These are phyloP conservation scores for Quercus variabilis DNA, from an alignment of 306 rosid species.

Conservation along the genomic window DNA sequence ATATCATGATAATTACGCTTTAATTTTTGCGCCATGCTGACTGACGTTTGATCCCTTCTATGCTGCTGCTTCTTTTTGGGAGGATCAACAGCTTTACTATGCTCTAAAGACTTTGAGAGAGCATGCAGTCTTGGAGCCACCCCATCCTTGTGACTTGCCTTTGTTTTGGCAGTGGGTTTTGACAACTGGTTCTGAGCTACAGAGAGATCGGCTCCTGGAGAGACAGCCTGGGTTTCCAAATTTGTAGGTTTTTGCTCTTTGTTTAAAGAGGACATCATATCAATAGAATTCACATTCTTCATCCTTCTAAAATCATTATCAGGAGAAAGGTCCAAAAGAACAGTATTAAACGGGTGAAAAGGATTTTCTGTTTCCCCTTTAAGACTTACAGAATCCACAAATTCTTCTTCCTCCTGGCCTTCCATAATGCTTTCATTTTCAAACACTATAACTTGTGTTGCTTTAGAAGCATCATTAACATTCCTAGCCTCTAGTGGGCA, in stretches of 20 bases:
- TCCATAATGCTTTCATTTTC: slow-evolving; percentile 13
- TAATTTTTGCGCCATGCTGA: slow-evolving; percentile 13
- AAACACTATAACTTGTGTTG: neutral
- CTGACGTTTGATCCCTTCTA: slow-evolving; percentile 9
- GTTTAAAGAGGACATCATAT: neutral
- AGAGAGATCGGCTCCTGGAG: slow-evolving; percentile 2
- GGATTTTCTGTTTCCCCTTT: slow-evolving; percentile 10
- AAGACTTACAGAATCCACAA: slow-evolving; percentile 5
- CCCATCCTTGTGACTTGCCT: slow-evolving; percentile 11
- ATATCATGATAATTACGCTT: slow-evolving; percentile 15
- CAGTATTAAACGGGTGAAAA: neutral
- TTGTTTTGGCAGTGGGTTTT: slow-evolving; percentile 8
- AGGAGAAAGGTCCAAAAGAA: neutral
- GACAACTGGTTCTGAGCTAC: slow-evolving; percentile 19
- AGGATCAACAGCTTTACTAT: slow-evolving; percentile 2
- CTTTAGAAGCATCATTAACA: neutral
- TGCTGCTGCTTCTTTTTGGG: slow-evolving; percentile 12
- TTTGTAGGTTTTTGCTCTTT: slow-evolving; percentile 4
- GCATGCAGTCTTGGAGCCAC: slow-evolving; percentile 2
- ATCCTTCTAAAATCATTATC: neutral
- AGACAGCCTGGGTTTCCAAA: neutral
- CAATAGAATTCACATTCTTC: neutral
- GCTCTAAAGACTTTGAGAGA: slow-evolving; percentile 6
- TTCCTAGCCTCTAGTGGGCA: slow-evolving; percentile 1
- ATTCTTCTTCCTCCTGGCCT: slow-evolving; percentile 11